Percentiles rank a stretch among this genome's conserved stretches.
These are phyloP conservation scores for Zygosaccharomyces rouxii DNA, from an alignment of 805 yeast genomes.

Conservation along the genomic window DNA sequence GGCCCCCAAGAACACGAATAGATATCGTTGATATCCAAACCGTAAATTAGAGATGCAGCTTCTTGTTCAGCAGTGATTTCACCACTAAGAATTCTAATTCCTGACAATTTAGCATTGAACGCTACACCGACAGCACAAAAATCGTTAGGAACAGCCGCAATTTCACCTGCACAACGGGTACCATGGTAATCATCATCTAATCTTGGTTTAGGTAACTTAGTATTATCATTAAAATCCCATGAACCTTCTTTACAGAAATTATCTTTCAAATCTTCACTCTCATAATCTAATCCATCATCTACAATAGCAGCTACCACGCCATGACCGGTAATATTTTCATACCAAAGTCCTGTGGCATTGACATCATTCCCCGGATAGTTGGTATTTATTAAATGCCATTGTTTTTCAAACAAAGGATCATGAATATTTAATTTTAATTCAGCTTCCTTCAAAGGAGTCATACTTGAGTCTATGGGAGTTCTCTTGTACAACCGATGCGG, in stretches of 20 bases:
- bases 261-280: constrained; percentile 62
- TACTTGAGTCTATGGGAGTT: constrained; percentile 49
- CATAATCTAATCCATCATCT: constrained; percentile 91
- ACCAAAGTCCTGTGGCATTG: constrained; percentile 84
- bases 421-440: constrained; percentile 53
- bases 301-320: constrained; percentile 84
- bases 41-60: constrained; percentile 81
- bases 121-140: constrained; percentile 98
- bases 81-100: constrained; percentile 83
- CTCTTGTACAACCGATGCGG: constrained; percentile 53
- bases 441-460: constrained; percentile 44
- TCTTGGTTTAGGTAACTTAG: constrained; percentile 72
- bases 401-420: constrained; percentile 79
- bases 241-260: constrained; percentile 78
- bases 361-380: constrained; percentile 75
- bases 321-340: constrained; percentile 69
- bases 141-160: constrained; percentile 83
- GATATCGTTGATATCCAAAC: constrained; percentile 79
- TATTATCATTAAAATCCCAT: constrained; percentile 86
- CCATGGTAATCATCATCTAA: constrained; percentile 87
- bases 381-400: constrained; percentile 90
- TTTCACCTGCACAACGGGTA: constrained; percentile 96
- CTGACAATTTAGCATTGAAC: constrained; percentile 77
- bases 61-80: constrained; percentile 80
- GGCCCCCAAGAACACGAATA: constrained; percentile 99